phyloP scores from a whole-genome alignment of 2,329 filamentous ascomycete species.

The Scytalidium sp. region DNA sequence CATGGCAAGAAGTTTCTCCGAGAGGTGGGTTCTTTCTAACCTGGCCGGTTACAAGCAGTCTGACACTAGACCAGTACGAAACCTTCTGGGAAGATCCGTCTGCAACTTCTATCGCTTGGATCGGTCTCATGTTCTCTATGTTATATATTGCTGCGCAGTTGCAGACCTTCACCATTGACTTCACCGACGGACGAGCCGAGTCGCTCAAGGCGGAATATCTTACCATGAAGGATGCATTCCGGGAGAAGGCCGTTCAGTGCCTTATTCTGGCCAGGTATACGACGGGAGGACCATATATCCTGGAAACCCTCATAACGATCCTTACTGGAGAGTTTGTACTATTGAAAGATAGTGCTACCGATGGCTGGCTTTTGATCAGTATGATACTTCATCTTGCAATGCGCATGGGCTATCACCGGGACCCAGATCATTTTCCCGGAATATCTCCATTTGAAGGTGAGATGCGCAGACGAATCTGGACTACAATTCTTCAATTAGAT shows the following conservation, averaged over 20 bases:
- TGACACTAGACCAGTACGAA: conserved; percentile 24
- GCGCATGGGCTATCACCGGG: conserved; percentile 55
- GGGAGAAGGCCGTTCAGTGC: conserved; percentile 26
- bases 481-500: conserved; percentile 55
- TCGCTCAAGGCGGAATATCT: conserved; percentile 22
- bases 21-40: conserved; percentile 21
- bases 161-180: conserved; percentile 21
- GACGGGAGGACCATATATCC: conserved; percentile 21
- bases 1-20: conserved; percentile 24
- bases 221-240: conserved; percentile 23
- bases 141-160: conserved; percentile 22
- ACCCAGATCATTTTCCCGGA: conserved; percentile 43
- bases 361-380: conserved; percentile 25
- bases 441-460: conserved; percentile 52
- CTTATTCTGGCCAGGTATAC: conserved; percentile 27
- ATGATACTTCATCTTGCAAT: conserved; percentile 40
- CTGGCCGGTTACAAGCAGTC: conserved; percentile 15
- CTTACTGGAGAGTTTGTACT: conserved; percentile 19
- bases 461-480: conserved; percentile 61
- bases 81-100: conserved; percentile 22
- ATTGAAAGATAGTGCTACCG: conserved; percentile 17
- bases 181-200: conserved; percentile 18
- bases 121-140: conserved; percentile 22
- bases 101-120: conserved; percentile 18
- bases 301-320: conserved; percentile 24